phyloP scores from a whole-genome alignment of 768 basidiomycete genomes.

The Hericium alpestre region DNA sequence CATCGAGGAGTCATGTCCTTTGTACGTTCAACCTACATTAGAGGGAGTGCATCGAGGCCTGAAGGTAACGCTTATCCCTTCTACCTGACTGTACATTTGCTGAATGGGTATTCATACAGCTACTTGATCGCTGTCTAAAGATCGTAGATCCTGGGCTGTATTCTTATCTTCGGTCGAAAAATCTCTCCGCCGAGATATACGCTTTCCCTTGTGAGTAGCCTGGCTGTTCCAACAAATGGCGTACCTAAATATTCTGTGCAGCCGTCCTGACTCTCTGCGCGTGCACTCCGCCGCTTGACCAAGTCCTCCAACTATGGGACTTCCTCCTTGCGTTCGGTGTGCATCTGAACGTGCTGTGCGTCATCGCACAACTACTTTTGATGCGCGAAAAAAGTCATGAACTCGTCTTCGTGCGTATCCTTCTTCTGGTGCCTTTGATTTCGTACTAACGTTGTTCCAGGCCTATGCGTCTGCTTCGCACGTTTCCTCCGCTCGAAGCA shows the following conservation, averaged over 20 bases:
- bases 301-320: conserved; percentile 94
- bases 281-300: conserved; percentile 90
- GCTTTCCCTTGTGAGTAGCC: conserved; percentile 82
- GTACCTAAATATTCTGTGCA: conserved; percentile 20
- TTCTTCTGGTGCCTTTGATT: conserved; percentile 1
- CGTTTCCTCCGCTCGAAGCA: conserved; percentile 87
- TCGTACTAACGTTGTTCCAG: conserved; percentile 27
- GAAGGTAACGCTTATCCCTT: conserved; percentile 40
- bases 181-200: conserved; percentile 91
- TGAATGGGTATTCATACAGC: conserved; percentile 32
- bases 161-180: conserved; percentile 73
- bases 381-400: conserved; percentile 90
- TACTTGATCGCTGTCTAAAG: conserved; percentile 85
- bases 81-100: too few species aligned
- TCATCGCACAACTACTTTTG: conserved; percentile 87
- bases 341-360: conserved; percentile 92
- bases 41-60: conserved; percentile 93
- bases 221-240: not conserved
- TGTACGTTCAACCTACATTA: conserved; percentile 94
- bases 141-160: conserved; percentile 86
- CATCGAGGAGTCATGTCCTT: conserved; percentile 87
- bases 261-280: conserved; percentile 93
- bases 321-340: conserved; percentile 94
- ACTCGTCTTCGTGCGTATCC: conserved; percentile 59
- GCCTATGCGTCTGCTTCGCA: conserved; percentile 89